Conservation (phyloP, 306 rosid species). For the Vigna hirtella region DNA sequence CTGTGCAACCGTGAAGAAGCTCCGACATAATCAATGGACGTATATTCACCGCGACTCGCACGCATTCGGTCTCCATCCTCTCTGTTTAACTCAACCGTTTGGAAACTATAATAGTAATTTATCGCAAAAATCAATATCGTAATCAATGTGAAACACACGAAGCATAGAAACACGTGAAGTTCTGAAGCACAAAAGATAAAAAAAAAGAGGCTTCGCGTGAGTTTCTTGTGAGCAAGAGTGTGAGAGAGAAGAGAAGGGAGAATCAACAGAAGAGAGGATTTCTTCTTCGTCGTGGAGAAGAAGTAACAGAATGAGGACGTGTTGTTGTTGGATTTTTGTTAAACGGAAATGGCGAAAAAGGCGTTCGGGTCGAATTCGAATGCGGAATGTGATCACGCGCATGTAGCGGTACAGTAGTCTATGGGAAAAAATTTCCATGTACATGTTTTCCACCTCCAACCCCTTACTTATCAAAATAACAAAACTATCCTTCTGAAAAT, state of each 20-base stretch:
- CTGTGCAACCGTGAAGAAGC: conserved; percentile 87
- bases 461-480: too few species aligned
- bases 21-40: conserved; percentile 90
- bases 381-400: conserved; percentile 55
- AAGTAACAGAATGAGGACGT: conserved; percentile 38
- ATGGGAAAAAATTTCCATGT: neutral
- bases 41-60: conserved; percentile 89
- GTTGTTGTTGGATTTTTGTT: conserved; percentile 39
- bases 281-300: conserved; percentile 8
- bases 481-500: too few species aligned
- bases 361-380: conserved; percentile 70
- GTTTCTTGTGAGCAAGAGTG: conserved; percentile 39
- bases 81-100: conserved; percentile 4
- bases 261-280: neutral
- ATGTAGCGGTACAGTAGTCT: conserved; percentile 43
- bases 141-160: neutral
- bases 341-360: conserved; percentile 56
- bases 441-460: too few species aligned
- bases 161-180: conserved; percentile 17
- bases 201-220: neutral
- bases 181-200: neutral
- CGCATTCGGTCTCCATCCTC: conserved; percentile 79
- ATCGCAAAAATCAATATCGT: neutral
- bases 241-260: conserved; percentile 31
- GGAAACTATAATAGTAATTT: conserved; percentile 34